Evolutionary conservation across 805 yeast species (phyloP), one percentile per base, ranked within the genome.

Genomic region (Kluyveromyces aestuarii): DNA sequence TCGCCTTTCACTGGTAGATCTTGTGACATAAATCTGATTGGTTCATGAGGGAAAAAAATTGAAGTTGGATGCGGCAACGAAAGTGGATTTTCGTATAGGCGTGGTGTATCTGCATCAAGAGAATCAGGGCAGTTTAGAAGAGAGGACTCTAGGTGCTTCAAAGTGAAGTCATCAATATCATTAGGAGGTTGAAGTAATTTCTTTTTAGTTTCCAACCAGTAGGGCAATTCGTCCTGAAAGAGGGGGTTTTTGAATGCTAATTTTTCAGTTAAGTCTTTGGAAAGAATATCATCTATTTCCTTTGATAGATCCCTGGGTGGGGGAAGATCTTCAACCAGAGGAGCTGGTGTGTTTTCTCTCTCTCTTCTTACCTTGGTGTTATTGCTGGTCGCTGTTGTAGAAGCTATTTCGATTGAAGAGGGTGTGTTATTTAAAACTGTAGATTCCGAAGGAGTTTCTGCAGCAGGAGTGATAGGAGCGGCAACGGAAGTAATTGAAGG

Each of bases 61-160:
- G 93, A 87, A 8, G 96, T 87, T 27, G 96, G 96, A 61, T 85
- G 95, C 47, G 95, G 95, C 55, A 81, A 80, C 19, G 77, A 75
- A 7, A 97, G 91, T 44, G 76, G 78, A 63, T 88, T 59, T 82
- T 62, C 77, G 76, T 64, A 64, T 13, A 60, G 59, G 40, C 62
- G 64, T 52, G 83, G 77, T 16, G 97, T 96, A 59, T 91, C 97
- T 2, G 95, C 83, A 63, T 91, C 95, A 50, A 82, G 77, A 0
- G 98, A 87, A 67, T 93, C 98, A 0, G 99, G 98, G 63, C 97
- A 88, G 59, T 86, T 85, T 56, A 87, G 71, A 50, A 87, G 72
- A 2, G 97, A 89, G 1, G 84, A 77, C 62, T 87, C 95, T 55
- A 91, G 71, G 56, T 63, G 66, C 35, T 63, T 50, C 19, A 55